Evolutionary conservation across 1,139 yeast species (phyloP).

Genomic region (Blastobotrys buckinghamii): DNA sequence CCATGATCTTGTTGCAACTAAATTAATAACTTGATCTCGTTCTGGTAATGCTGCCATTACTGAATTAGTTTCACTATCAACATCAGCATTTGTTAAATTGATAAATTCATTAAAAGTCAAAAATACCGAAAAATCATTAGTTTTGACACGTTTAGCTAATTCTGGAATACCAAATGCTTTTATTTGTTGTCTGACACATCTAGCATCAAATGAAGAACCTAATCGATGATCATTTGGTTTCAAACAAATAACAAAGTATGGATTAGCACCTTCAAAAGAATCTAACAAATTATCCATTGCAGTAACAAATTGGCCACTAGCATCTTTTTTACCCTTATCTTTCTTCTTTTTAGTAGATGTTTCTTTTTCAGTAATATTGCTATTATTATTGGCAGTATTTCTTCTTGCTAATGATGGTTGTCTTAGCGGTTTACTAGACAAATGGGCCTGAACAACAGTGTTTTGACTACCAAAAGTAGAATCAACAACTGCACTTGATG

Average conservation of each 20-base stretch:
- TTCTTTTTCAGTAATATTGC: background rate
- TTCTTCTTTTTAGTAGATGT: slow-evolving; percentile 15
- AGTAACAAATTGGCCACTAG: slow-evolving; percentile 34
- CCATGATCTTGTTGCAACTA: slow-evolving; percentile 33
- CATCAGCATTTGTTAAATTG: slow-evolving; percentile 24
- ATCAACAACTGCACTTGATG: slow-evolving; percentile 36
- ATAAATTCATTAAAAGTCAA: slow-evolving; percentile 37
- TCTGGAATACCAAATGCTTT: slow-evolving; percentile 39
- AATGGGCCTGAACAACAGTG: slow-evolving; percentile 36
- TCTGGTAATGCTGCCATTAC: slow-evolving; percentile 23
- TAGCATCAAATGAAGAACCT: slow-evolving; percentile 36
- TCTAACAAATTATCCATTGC: slow-evolving; percentile 35
- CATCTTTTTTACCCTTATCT: slow-evolving; percentile 23
- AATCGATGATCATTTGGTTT: slow-evolving; percentile 39
- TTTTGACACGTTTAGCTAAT: slow-evolving; percentile 35
- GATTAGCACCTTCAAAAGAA: slow-evolving; percentile 36
- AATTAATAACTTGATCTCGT: slow-evolving; percentile 32
- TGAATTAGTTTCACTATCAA: slow-evolving; percentile 16
- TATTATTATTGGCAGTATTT: background rate
- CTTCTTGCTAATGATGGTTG: slow-evolving; percentile 33
- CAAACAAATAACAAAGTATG: slow-evolving; percentile 38
- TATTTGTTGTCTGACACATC: slow-evolving; percentile 39
- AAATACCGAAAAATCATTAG: slow-evolving; percentile 36
- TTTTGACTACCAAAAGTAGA: slow-evolving; percentile 29
- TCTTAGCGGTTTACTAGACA: slow-evolving; percentile 37